A percentile compares a stretch with the other conserved stretches of the same genome.
Conservation (phyloP, 768 basidiomycete genomes). For the Fistulinella prunicolor region DNA sequence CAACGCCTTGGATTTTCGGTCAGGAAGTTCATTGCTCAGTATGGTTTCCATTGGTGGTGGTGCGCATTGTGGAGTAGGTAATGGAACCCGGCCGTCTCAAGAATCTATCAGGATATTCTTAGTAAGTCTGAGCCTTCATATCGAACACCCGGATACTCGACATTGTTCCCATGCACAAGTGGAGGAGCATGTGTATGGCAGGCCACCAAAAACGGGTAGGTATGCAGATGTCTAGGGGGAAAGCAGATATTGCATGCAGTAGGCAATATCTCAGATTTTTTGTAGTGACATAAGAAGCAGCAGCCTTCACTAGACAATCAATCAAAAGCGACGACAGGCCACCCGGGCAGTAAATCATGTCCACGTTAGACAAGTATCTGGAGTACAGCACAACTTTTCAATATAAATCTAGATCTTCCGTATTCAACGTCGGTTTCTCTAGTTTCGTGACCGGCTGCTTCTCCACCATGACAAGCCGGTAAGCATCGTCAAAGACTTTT, state of each 20-base stretch:
- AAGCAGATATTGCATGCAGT: constrained; percentile 30
- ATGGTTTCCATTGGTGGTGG: constrained; percentile 62
- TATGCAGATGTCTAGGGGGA: constrained; percentile 30
- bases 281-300: too few relatives aligned
- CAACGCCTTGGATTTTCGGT: constrained; percentile 63
- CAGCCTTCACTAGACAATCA: too few relatives aligned
- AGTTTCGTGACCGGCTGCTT: constrained; percentile 2
- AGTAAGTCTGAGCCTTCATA: constrained; percentile 55
- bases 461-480: constrained; percentile 34
- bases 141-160: not conserved
- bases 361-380: too few relatives aligned
- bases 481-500: constrained; percentile 28
- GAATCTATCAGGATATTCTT: constrained; percentile 63
- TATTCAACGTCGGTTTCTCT: constrained; percentile 24
- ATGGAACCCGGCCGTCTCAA: constrained; percentile 65
- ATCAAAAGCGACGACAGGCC: too few relatives aligned
- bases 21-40: constrained; percentile 55
- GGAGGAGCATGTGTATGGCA: constrained; percentile 26
- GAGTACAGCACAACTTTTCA: not conserved
- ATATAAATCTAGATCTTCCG: constrained; percentile 20
- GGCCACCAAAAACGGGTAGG: constrained; percentile 28
- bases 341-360: too few relatives aligned
- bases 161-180: constrained; percentile 11
- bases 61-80: constrained; percentile 77
- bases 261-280: too few relatives aligned